Base-by-base conservation (phyloP, 2,329 filamentous ascomycete species). In the Penicillium nordicum region DNA sequence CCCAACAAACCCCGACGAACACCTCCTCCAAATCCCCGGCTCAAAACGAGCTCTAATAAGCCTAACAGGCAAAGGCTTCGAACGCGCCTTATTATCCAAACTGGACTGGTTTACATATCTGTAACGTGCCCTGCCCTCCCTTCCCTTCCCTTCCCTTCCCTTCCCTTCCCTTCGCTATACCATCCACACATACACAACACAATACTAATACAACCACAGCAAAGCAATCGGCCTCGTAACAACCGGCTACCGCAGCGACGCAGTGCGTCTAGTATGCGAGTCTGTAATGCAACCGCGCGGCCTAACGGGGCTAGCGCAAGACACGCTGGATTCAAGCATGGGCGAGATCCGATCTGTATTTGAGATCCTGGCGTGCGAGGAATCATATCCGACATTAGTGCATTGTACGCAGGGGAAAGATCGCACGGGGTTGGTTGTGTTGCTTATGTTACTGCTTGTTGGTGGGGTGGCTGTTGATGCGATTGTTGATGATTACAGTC, bases 401-500 rank as follows among this genome's bases (percentile, higher is more conserved):
- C 90, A 96, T 72, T 96, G 92, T 72, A 94, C 91, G 0, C 90
- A 95, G 67, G 92, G 92, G 56, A 96, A 96, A 70, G 92, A 96
- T 68, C 83, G 92, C 2, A 92, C 85, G 1, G 92, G 92, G 0
- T 76, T 96, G 12, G 78, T 89, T 11, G 78, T 90, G 5, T 77
- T 88, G 40, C 76, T 96, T 4, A 73, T 88, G 0, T 75, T 95
- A 21, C 79, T 93, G 66, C 75, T 89, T 11, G 78, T 89, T 2
- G 62, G 62, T 4, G 75, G 73, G 8, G 70, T 89, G 1, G 82
- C 85, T 0, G 56, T 78, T 1, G 69, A 79, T 0, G 87, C 84
- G 2, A 85, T 95, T 41, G 78, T 84, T 53, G 69, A 86, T 60
- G 92, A 96, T 73, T 96, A 96, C 71, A 72, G 81, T 57, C 79